Conservation (phyloP, 75 land plant genomes). For the Cupressus sempervirens region DNA sequence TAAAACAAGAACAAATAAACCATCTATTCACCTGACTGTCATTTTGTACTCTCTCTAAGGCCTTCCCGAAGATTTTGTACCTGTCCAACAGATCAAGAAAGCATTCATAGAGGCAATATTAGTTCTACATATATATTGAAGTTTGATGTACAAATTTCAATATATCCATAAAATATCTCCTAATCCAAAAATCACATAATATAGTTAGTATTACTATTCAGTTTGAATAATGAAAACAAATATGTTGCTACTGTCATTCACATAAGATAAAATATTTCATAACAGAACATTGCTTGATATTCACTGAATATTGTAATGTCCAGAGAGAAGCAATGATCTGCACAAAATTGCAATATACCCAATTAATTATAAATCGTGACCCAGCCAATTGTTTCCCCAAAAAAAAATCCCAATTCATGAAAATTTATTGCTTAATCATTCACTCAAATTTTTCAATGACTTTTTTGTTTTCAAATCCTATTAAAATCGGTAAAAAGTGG, state of each 20-base stretch:
- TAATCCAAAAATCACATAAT: neutral
- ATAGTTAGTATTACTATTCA: neutral
- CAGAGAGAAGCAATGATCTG: too few relatives aligned
- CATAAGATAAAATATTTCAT: neutral
- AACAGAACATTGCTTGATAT: neutral
- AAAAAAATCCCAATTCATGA: too few relatives aligned
- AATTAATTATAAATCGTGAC: too few relatives aligned
- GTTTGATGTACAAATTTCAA: neutral
- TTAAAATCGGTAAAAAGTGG: too few relatives aligned
- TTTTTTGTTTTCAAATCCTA: too few relatives aligned
- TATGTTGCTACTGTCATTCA: neutral
- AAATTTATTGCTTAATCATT: too few relatives aligned
- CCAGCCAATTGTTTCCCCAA: too few relatives aligned
- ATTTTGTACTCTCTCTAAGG: conserved; percentile 74
- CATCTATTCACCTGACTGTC: conserved; percentile 65
- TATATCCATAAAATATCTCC: neutral
- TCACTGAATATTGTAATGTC: neutral
- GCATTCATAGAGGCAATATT: neutral
- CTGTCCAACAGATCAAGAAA: conserved; percentile 27
- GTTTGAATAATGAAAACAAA: neutral
- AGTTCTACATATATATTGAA: neutral
- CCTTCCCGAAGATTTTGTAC: conserved; percentile 84
- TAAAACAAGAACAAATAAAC: neutral
- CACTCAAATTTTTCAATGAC: too few relatives aligned
- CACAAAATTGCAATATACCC: too few relatives aligned